Evolutionary conservation across 1,284 basidiomycete genomes (phyloP), one percentile per base, ranked within the genome.

Genomic region (Porogramme epimiltina): DNA sequence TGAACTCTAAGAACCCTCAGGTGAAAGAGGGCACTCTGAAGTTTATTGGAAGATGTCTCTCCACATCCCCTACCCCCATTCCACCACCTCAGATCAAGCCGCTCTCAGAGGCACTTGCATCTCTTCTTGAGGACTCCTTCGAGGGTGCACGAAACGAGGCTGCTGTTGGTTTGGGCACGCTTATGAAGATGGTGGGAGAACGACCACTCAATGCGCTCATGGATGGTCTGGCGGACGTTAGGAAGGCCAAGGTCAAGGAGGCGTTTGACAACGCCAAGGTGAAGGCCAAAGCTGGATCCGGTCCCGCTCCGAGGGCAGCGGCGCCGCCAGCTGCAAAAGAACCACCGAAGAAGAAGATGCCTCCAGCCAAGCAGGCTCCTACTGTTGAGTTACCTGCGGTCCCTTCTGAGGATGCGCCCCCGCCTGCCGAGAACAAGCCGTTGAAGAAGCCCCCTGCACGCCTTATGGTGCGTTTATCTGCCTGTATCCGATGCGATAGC

Each of bases 171-270:
- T 77, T 99, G 26, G 97, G 96, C 9, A 91, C 88, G 0, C 74
- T 99, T 60, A 96, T 97, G 92, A 98, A 94, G 77, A 95, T 99
- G 78, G 84, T 99, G 13, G 97, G 97, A 22, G 96, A 99, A 69
- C 79, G 97, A 24, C 87, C 91, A 11, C 81, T 99, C 57, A 94
- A 91, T 67, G 90, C 91, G 0, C 79, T 92, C 31, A 82, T 98
- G 75, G 96, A 98, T 56, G 76, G 81, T 23, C 76, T 99, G 47
- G 87, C 93, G 28, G 95, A 98, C 63, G 79, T 98, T 34, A 82
- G 95, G 59, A 96, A 95, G 72, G 81, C 76, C 4, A 99, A 99
- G 71, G 91, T 99, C 51, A 95, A 92, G 71, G 97, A 98, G 65
- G 92, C 92, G 9, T 94, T 84, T 62, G 93, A 91, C 59, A 92